A percentile compares a stretch with the other conserved stretches of the same genome.
Evolutionary conservation across 345 rosid species (phyloP).

Genomic region (Jatropha curcas): DNA sequence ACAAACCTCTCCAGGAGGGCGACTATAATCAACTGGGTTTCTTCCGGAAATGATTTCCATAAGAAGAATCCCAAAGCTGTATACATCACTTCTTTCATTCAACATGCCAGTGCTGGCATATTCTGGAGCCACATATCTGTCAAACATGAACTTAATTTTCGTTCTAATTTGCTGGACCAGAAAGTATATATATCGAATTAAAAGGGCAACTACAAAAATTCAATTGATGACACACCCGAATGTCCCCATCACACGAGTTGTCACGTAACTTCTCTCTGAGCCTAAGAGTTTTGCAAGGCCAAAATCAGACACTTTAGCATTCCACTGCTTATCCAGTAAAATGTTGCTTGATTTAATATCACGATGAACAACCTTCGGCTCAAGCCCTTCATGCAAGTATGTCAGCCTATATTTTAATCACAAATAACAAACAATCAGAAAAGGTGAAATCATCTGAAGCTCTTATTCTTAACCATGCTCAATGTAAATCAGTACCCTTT

Average conservation of each 20-base stretch:
- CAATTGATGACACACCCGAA: constrained; percentile 22
- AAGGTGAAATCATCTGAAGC: background rate
- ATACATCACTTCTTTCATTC: constrained; percentile 92
- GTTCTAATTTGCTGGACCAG: background rate
- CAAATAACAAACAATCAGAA: background rate
- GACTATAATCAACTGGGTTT: constrained; percentile 91
- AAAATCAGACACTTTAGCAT: constrained; percentile 82
- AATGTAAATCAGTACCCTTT: constrained; percentile 51
- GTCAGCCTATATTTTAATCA: constrained; percentile 44
- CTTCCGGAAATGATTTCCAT: constrained; percentile 96
- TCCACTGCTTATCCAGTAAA: constrained; percentile 87
- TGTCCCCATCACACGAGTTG: constrained; percentile 97
- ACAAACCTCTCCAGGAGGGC: constrained; percentile 80
- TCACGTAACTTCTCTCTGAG: constrained; percentile 80
- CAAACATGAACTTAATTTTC: constrained; percentile 1
- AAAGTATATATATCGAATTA: background rate
- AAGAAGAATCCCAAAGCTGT: constrained; percentile 90
- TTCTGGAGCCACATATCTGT: constrained; percentile 93
- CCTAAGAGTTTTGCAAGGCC: constrained; percentile 90
- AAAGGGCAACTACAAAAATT: background rate
- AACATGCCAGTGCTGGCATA: constrained; percentile 99
- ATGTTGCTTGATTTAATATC: constrained; percentile 93
- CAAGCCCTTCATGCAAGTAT: constrained; percentile 88
- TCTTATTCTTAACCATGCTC: constrained; percentile 1
- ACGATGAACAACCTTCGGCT: constrained; percentile 89